Evolutionary conservation across 257 asterid genomes (phyloP), one percentile per base, ranked within the genome.

Genomic region (Salvia hispanica): DNA sequence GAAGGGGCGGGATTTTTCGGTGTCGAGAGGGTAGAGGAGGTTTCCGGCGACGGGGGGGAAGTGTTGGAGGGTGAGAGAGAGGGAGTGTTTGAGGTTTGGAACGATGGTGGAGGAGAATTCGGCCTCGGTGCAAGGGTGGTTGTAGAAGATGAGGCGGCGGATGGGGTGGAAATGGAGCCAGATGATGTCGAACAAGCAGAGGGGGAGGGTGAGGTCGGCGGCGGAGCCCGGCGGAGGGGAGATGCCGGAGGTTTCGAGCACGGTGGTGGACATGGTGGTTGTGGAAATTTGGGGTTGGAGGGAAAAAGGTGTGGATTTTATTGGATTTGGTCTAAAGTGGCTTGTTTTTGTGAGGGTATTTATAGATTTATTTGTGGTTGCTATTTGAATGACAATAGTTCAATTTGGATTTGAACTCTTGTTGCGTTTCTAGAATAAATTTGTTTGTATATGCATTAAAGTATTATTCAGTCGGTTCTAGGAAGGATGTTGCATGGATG

Each of bases 71-170:
- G 89, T 21, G 44, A 78, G 58, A 43, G 61, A 85, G 86, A 2
- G 91, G 84, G 31, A 25, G 5, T 75, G 36, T 51, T 82, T 80
- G 68, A 86, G 87, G 6, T 69, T 39, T 0, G 96, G 91, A 28
- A 82, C 40, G 5, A 80, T 4, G n/a, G 58, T 69, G 9, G 82
- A 62, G 0, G 61, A 0, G 76, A 85, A 86, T 16, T 69, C 14
- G 37, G 68, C 0, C 7, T 42, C 76, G 1, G 89, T 67, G 13
- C 53, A 69, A 0, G 88, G 72, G 67, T 62, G 18, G 31, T 69
- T 59, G 64, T 77, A 88, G 79, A 88, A 86, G 59, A 82, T 16
- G 15, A 85, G 74, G 42, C 74, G 75, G 11, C 81, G 86, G 3
- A 74, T 64, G 1, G 78, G 82, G 1, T 58, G 78, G 45, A 75